Base-by-base conservation (phyloP, 1,284 basidiomycete species). In the Naganishia sp. region DNA sequence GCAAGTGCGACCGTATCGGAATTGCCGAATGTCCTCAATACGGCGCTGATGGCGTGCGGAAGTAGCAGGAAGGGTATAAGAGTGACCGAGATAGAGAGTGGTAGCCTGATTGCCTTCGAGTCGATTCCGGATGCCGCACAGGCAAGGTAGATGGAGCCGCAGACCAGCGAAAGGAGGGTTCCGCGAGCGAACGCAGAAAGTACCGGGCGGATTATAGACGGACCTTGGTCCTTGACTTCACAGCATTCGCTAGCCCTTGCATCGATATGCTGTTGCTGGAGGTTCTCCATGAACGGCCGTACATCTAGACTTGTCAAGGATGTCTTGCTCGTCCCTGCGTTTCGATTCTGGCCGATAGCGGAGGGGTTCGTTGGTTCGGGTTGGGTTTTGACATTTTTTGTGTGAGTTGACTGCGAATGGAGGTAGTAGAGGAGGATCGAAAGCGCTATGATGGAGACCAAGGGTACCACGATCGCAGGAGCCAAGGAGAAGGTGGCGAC, bases 71-170 rank as follows among this genome's bases (percentile, higher is more conserved):
- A 45, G 17, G 65, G 65, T 6, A 55, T 23, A 17, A 50, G 35
- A 13, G 35, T 47, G 57, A 62, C 45, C 42, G 65, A 66, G 31
- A 66, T 17, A 11, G 47, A 50, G n/a, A 66, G 65, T 3, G 65
- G 57, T 6, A 66, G 41, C 9, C 54, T 25, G 35, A 62, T 21
- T 6, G 65, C 65, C 7, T 32, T 54, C 3, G 47, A 32, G 3
- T 51, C 23, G n/a, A 31, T 31, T 21, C 41, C 31, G 5, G 43
- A n/a, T 6, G 51, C 17, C 3, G 23, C 18, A 25, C 52, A 55
- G 2, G 43, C 15, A 7, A 66, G 52, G 35, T 66, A 66, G 25
- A 66, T 21, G 51, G 49, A n/a, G 4, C 65, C 65, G 18, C 32
- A 61, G 23, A 56, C 21, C 17, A 61, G 45, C n/a, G 51, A 46